Base-by-base conservation (phyloP, 176 grass and related monocot genomes). In the Cenchrus fungigraminus region DNA sequence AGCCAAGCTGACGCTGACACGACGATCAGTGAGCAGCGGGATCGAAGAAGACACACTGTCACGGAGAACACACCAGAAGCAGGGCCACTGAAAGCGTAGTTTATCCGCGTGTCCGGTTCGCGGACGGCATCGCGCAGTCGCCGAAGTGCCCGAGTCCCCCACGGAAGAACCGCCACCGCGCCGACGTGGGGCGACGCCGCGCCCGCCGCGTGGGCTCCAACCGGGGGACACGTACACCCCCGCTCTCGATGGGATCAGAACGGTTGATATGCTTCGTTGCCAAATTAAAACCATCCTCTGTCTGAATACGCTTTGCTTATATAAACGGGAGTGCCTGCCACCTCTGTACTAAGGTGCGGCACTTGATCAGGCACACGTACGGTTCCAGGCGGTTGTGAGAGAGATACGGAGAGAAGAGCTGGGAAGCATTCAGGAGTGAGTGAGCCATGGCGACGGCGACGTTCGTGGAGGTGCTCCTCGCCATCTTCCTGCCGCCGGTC, bases 401-500 rank as follows among this genome's bases (percentile, higher is more conserved):
- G 6, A 50, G 68, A 31, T 2, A 20, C 25, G 28, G 29, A 82
- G 75, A 40, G 31, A 59, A 52, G 19, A 20, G 8, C 37, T 40
- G n/a, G 59, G 20, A 20, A 56, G 16, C 12, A 0, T 14, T 46
- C 45, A 0, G 45, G 7, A 53, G 1, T 31, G 16, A 55, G 49
- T 53, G 37, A 51, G 1, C 79, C 52, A 98, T 98, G 96, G 96
- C 91, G 16, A 80, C 96, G 19, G 96, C 91, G 49, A 98, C 96
- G 58, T 85, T 95, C 82, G 12, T 98, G 45, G 96, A 98, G 79
- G 83, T 98, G 67, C 70, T 98, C 68, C 83, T 98, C 28, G 96
- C 96, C 83, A 98, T 98, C 65, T 62, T 98, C 61, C 89, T 98
- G 68, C 96, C 96, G 64, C 96, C 96, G 5, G 87, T 95, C 60